phyloP scores from a whole-genome alignment of 768 basidiomycete species.

The Mrakia gelida region DNA sequence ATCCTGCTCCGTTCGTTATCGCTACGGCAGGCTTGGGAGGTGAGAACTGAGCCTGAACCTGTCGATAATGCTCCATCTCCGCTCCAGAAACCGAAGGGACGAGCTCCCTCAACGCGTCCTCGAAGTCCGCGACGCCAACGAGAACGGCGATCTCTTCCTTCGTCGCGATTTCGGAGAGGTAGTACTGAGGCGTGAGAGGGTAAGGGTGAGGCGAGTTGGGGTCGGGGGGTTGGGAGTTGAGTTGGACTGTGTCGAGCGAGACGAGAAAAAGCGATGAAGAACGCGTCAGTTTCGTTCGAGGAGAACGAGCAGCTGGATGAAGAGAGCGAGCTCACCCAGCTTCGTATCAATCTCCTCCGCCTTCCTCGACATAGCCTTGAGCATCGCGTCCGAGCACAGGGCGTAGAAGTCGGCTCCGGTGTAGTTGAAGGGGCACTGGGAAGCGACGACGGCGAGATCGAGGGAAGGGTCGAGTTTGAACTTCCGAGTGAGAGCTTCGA shows the following conservation, averaged over 20 bases:
- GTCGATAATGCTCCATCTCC: conserved; percentile 29
- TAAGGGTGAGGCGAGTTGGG: conserved; percentile 49
- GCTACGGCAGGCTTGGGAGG: too few species aligned
- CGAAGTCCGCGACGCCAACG: conserved; percentile 74
- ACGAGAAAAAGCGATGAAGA: too few species aligned
- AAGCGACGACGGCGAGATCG: conserved; percentile 55
- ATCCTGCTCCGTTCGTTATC: too few species aligned
- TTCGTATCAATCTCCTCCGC: conserved; percentile 71
- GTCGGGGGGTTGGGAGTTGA: conserved; percentile 40
- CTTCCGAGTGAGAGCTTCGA: conserved; percentile 85
- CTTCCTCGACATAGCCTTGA: conserved; percentile 87
- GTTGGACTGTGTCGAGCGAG: too few species aligned
- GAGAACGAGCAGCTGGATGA: conserved; percentile 35
- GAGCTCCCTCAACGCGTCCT: conserved; percentile 59
- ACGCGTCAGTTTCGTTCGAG: conserved; percentile 47
- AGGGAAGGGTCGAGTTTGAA: conserved; percentile 72
- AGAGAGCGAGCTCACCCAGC: conserved; percentile 54
- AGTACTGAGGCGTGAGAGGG: conserved; percentile 83
- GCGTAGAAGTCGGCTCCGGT: conserved; percentile 99
- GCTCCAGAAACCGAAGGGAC: conserved; percentile 39
- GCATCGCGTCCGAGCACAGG: conserved; percentile 89
- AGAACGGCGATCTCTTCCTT: conserved; percentile 65
- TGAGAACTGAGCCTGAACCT: conserved; percentile 16
- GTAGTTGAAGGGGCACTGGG: conserved; percentile 81
- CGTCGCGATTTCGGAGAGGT: conserved; percentile 73